Evolutionary conservation across 805 yeast species (phyloP).

Genomic region (Ogataea zsoltii): DNA sequence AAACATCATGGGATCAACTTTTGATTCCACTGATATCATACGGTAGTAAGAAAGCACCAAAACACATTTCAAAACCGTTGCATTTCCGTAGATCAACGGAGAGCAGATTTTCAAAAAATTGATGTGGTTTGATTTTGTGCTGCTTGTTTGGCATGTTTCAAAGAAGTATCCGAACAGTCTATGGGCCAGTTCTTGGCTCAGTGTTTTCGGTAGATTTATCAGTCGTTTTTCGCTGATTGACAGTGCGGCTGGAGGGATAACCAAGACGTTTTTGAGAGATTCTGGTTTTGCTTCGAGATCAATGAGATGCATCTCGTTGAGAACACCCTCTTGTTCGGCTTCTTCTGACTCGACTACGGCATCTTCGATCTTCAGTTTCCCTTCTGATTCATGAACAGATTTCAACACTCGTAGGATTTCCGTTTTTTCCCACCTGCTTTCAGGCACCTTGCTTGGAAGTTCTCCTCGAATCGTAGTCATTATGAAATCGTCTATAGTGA

Average conservation of each 20-base stretch:
- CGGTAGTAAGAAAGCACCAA: constrained; percentile 19
- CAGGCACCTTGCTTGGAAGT: background rate
- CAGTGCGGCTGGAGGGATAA: constrained; percentile 18
- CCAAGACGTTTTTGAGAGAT: constrained; percentile 15
- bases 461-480: background rate
- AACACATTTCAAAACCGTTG: constrained; percentile 17
- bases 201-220: constrained; percentile 15
- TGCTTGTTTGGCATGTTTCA: background rate
- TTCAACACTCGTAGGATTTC: background rate
- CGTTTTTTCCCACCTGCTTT: background rate
- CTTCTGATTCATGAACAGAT: too few relatives aligned
- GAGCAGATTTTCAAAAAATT: constrained; percentile 17
- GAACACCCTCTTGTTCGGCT: too few relatives aligned
- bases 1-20: background rate
- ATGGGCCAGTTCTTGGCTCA: constrained; percentile 12
- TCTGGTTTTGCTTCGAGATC: constrained; percentile 8
- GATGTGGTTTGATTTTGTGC: background rate
- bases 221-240: constrained; percentile 8
- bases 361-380: too few relatives aligned
- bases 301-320: background rate
- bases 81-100: constrained; percentile 22
- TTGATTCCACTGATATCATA: constrained; percentile 1
- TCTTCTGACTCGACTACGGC: too few relatives aligned
- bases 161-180: constrained; percentile 15
- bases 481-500: constrained; percentile 1